Evolutionary conservation across 2,329 filamentous ascomycete genomes (phyloP).

Genomic region (Phaeoacremonium minimum): DNA sequence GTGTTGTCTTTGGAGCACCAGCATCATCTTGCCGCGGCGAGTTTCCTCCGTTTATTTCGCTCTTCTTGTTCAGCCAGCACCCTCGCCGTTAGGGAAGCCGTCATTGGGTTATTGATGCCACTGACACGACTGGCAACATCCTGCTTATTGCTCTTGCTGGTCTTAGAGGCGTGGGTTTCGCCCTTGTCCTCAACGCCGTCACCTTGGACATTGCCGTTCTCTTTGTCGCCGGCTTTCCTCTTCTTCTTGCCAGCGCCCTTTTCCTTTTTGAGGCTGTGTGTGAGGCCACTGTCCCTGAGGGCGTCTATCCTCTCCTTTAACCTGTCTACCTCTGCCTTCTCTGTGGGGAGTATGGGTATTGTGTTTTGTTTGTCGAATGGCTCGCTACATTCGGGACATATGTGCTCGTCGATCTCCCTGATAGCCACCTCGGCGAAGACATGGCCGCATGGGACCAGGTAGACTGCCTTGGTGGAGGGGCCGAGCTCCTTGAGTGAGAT

Average conservation of each 20-base stretch:
- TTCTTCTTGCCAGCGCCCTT: slow-evolving; percentile 65
- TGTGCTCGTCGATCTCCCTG: slow-evolving; percentile 62
- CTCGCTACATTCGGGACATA: slow-evolving; percentile 70
- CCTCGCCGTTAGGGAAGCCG: slow-evolving; percentile 78
- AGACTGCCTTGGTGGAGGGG: slow-evolving; percentile 73
- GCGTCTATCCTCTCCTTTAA: slow-evolving; percentile 62
- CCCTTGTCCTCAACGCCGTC: slow-evolving; percentile 48
- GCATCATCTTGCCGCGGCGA: slow-evolving; percentile 39
- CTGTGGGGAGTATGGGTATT: slow-evolving; percentile 74
- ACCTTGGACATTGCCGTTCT: slow-evolving; percentile 27
- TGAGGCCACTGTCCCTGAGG: slow-evolving; percentile 68
- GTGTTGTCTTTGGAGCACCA: no score
- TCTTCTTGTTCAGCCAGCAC: slow-evolving; percentile 85
- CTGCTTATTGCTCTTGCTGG: slow-evolving; percentile 12
- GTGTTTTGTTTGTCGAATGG: slow-evolving; percentile 70
- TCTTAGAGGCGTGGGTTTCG: slow-evolving; percentile 8
- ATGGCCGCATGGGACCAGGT: slow-evolving; percentile 92
- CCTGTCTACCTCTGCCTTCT: slow-evolving; percentile 64
- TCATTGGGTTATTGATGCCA: slow-evolving; percentile 83
- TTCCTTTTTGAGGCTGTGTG: slow-evolving; percentile 86
- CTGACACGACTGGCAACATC: slow-evolving; percentile 30
- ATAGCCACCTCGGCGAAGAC: slow-evolving; percentile 86
- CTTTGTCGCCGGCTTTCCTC: slow-evolving; percentile 61
- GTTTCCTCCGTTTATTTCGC: slow-evolving; percentile 71
- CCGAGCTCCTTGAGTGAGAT: slow-evolving; percentile 85